Evolutionary conservation across 2,329 filamentous ascomycete genomes (phyloP).

Genomic region (Phyllosticta citrichinensis): DNA sequence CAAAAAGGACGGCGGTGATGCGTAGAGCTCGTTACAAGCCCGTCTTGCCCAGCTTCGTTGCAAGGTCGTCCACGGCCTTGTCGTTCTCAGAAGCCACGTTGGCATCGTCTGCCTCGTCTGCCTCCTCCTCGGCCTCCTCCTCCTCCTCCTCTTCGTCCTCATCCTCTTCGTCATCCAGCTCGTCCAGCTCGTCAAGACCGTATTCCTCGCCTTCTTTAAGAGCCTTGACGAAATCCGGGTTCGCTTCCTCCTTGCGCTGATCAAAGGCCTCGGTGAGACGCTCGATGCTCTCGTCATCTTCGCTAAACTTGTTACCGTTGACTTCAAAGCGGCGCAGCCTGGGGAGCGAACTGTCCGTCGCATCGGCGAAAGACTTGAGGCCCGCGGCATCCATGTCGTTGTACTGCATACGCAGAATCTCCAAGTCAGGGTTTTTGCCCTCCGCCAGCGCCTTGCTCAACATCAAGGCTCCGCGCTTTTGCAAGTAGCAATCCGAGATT

Average conservation of each 20-base stretch:
- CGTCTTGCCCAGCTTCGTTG: slow-evolving; percentile 66
- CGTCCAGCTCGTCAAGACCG: slow-evolving; percentile 53
- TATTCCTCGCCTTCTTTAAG: slow-evolving; percentile 43
- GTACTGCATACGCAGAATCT: slow-evolving; percentile 77
- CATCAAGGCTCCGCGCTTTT: slow-evolving; percentile 55
- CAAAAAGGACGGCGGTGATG: not conserved
- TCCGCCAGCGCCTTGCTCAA: slow-evolving; percentile 63
- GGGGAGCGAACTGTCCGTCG: slow-evolving; percentile 59
- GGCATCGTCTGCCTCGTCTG: slow-evolving; percentile 62
- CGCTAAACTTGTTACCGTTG: slow-evolving; percentile 90
- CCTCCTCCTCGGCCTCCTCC: slow-evolving; percentile 57
- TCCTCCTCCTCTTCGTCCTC: slow-evolving; percentile 67
- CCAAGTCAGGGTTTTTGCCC: slow-evolving; percentile 68
- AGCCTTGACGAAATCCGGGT: slow-evolving; percentile 14
- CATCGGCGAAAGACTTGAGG: slow-evolving; percentile 59
- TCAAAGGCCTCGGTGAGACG: slow-evolving; percentile 57
- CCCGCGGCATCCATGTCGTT: slow-evolving; percentile 82
- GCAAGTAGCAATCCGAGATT: slow-evolving; percentile 78
- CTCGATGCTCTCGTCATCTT: slow-evolving; percentile 67
- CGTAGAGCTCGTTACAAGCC: slow-evolving; percentile 5
- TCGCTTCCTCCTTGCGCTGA: slow-evolving; percentile 57
- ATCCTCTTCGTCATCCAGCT: slow-evolving; percentile 78
- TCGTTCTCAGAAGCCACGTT: slow-evolving; percentile 62
- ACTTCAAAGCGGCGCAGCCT: slow-evolving; percentile 77
- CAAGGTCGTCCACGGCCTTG: slow-evolving; percentile 71